Conservation (phyloP, 257 asterid species). For the Verbena officinalis region DNA sequence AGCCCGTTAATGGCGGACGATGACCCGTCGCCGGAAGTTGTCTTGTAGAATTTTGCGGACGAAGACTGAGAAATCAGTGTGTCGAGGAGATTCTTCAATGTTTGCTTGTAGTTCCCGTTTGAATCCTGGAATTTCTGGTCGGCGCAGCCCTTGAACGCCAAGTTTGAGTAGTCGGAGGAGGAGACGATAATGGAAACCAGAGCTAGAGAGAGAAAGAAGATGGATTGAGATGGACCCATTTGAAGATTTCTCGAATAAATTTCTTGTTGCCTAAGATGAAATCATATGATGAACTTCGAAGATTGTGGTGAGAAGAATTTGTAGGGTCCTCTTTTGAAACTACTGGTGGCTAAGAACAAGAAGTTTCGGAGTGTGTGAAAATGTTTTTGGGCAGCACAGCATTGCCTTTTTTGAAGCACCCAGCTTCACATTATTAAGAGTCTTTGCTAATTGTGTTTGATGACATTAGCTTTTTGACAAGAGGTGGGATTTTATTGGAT, state of each 20-base stretch:
- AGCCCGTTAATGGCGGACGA: constrained; percentile 53
- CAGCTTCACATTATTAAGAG: too few species aligned
- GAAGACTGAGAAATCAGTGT: constrained; percentile 59
- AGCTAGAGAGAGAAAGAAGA: constrained; percentile 23
- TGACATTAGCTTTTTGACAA: too few species aligned
- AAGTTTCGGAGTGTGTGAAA: too few species aligned
- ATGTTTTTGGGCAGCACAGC: too few species aligned
- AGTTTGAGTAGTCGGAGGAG: constrained; percentile 50
- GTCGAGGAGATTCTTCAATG: constrained; percentile 45
- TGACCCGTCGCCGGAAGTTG: constrained; percentile 48
- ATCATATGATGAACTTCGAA: constrained; percentile 2
- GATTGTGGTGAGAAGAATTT: constrained; percentile 9
- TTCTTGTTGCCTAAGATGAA: not conserved
- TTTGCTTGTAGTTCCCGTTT: constrained; percentile 43
- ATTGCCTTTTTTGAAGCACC: too few species aligned
- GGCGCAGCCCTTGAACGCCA: constrained; percentile 89
- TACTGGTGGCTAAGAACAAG: too few species aligned
- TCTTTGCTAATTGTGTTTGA: too few species aligned
- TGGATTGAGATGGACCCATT: constrained; percentile 53
- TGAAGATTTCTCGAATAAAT: constrained; percentile 7
- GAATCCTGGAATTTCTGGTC: constrained; percentile 53
- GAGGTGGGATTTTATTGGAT: too few species aligned
- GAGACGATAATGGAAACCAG: constrained; percentile 21
- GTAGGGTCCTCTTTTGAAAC: too few species aligned
- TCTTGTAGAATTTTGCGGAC: constrained; percentile 58